Evolutionary conservation across 2,329 filamentous ascomycete genomes (phyloP), one percentile per base, ranked within the genome.

Genomic region (Neonectria punicea): DNA sequence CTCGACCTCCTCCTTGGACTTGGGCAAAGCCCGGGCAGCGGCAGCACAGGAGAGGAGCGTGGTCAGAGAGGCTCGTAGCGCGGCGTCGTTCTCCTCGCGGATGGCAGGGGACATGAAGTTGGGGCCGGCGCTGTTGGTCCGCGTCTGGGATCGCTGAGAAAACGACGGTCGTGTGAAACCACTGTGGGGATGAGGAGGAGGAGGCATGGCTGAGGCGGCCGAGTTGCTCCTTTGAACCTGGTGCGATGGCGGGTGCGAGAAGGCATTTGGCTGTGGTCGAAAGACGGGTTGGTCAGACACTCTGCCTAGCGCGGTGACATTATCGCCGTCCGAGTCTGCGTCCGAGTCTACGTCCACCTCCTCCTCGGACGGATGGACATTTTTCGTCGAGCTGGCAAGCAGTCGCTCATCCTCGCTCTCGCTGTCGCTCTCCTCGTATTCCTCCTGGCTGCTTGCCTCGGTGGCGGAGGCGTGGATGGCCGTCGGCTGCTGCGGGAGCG

Each of bases 21-120:
- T 97, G 1, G 91, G 89, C 16, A 96, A 83, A 4, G 92, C 92
- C 47, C 96, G 88, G 1, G 95, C 96, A 0, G 95, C 96, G 3
- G 94, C 94, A 0, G 94, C 95, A 74, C 93, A 97, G n/a, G 95
- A 98, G 13, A 99, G 87, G 13, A 99, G 86, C 0, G 96, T 98
- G 1, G 94, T 97, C n/a, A 99, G 85, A 53, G 93, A 97, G 20
- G 96, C 94, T 36, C 96, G 90, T 11, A 99, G 85, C 2, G 94
- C 96, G 32, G 94, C 96, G 73, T 99, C 96, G 73, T 98, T 94
- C 73, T 98, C 94, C 53, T 93, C 90, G 71, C 93, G 93, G 73
- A 93, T 89, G 4, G 89, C 88, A 1, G 93, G 91, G 0, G 91
- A 90, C 76, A 93, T 87, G 77, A 92, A 88, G 77, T 90, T 92